Evolutionary conservation across 805 yeast species (phyloP).

Genomic region (Martiniozyma abietophila): DNA sequence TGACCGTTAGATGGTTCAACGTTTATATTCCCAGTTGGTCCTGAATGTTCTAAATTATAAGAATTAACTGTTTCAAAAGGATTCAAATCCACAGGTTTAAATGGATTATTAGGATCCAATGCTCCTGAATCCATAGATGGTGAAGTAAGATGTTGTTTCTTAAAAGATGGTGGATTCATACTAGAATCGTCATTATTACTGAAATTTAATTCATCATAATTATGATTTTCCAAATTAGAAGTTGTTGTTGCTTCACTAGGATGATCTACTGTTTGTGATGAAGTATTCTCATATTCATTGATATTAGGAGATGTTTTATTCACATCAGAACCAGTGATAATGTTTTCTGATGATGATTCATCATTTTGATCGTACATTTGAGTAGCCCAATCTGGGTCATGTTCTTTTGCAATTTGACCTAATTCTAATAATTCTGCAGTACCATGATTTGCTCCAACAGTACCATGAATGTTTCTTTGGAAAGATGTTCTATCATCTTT

Average conservation of each 20-base stretch:
- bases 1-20: no score
- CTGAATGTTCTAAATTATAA: no score
- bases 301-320: not conserved
- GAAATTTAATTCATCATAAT: not conserved
- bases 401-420: constrained; percentile 78
- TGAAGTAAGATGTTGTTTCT: constrained; percentile 2
- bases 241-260: not conserved
- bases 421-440: constrained; percentile 54
- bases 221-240: not conserved
- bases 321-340: no score
- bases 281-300: not conserved
- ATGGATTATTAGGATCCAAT: constrained; percentile 5
- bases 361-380: constrained; percentile 47
- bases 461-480: constrained; percentile 36
- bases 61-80: no score
- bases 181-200: not conserved
- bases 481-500: constrained; percentile 89
- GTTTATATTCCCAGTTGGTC: no score
- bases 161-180: no score
- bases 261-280: no score
- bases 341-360: no score
- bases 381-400: constrained; percentile 63
- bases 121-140: constrained; percentile 7
- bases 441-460: constrained; percentile 9
- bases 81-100: constrained; percentile 2